Conservation (phyloP, 306 rosid genomes). For the Pyrus pyrifolia region DNA sequence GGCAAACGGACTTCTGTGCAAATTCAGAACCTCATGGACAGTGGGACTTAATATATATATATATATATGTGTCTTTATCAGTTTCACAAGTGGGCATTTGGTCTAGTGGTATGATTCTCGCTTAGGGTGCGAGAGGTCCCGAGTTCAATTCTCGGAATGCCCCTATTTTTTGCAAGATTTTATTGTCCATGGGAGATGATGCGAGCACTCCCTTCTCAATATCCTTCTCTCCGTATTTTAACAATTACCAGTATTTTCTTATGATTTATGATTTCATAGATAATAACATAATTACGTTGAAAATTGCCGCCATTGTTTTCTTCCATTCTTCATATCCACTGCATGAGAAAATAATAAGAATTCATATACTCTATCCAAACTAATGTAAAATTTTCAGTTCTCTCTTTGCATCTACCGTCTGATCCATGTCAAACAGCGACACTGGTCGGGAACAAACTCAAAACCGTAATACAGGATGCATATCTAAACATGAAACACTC, state of each 20-base stretch:
- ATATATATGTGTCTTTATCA: neutral
- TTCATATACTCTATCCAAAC: conserved; percentile 13
- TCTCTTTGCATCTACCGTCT: conserved; percentile 19
- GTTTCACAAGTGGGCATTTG: neutral
- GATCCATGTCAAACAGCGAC: neutral
- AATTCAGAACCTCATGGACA: neutral
- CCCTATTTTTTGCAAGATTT: conserved; percentile 5
- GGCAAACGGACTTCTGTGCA: neutral
- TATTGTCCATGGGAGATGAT: neutral
- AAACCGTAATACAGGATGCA: conserved; percentile 2
- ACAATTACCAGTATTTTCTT: neutral
- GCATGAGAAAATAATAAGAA: conserved; percentile 1
- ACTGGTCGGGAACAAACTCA: conserved; percentile 9
- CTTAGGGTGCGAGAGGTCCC: conserved; percentile 72
- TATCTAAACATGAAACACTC: conserved; percentile 5
- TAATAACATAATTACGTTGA: neutral
- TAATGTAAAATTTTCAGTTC: neutral
- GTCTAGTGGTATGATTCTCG: conserved; percentile 64
- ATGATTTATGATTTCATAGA: neutral
- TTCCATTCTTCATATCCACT: too few species aligned
- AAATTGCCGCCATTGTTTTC: neutral
- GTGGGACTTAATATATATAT: neutral
- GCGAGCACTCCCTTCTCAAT: too few species aligned
- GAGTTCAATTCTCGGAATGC: conserved; percentile 74
- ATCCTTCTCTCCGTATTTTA: neutral